Conservation (phyloP, 2,329 filamentous ascomycete species). For the Fusarium sacchari region DNA sequence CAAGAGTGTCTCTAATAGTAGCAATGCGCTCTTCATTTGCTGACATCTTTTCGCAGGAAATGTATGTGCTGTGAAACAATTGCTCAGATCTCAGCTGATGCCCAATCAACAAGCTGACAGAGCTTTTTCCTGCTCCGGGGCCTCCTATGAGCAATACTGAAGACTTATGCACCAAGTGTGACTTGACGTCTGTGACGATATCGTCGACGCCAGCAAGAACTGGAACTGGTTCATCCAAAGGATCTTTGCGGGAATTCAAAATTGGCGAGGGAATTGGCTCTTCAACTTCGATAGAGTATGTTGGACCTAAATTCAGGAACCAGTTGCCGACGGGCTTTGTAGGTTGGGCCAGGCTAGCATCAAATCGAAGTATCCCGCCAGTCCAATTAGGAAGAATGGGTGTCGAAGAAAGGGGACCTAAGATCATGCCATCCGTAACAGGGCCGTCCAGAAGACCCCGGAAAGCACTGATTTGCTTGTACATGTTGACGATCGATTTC, state of each 20-base stretch:
- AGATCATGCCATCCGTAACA: not conserved
- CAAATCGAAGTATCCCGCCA: not conserved
- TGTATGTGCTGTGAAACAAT: not conserved
- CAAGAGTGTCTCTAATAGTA: constrained; percentile 66
- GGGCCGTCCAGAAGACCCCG: not conserved
- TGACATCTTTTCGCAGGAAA: not conserved
- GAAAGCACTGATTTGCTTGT: not conserved
- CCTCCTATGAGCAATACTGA: not conserved
- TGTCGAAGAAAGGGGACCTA: not conserved
- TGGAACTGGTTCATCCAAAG: not conserved
- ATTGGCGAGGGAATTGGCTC: not conserved
- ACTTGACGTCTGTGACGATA: not conserved
- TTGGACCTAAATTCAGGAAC: not conserved
- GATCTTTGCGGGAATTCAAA: not conserved
- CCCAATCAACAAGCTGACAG: not conserved
- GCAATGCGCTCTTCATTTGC: constrained; percentile 74
- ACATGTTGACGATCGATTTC: not conserved
- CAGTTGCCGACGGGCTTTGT: not conserved
- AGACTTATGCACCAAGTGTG: not conserved
- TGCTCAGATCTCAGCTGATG: not conserved
- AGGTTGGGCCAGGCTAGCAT: not conserved
- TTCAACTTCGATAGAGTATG: not conserved
- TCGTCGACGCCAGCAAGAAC: not conserved
- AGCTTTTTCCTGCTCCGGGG: not conserved
- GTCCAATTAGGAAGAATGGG: not conserved